Base-by-base conservation (phyloP, 768 basidiomycete genomes). In the Collybia nuda region DNA sequence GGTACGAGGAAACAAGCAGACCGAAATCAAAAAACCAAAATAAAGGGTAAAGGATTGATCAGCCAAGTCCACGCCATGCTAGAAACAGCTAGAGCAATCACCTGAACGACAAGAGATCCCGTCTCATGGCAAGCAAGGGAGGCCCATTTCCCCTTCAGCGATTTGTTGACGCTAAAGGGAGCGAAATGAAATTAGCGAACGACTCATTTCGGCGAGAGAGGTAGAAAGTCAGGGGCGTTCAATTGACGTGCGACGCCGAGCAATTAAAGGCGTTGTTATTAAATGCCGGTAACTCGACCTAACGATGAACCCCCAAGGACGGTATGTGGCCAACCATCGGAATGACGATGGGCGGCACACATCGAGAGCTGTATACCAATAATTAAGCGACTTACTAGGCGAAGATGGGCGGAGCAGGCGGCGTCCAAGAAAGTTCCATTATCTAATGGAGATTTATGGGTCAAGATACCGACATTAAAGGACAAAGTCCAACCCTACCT, bases 101-200 rank as follows among this genome's bases (percentile, higher is more conserved):
- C 90, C 79, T 91, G 90, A 42, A 92, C 90, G 41, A 93, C 90
- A 21, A 93, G 78, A 17, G 90, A 93, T 6, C 91, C 91, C 0
- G 91, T 93, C 69, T 93, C 91, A 60, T 93, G 91, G 61, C 91
- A 93, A 9, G 91, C 91, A 39, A 93, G 78, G 8, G 89, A 80
- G 0, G 91, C 90, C 91, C 91, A 93, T 62, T 91, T 90, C 17
- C 91, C 90, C 58, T 88, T 88, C 55, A 93, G 71, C 0, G 91
- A 89, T 57, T 86, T 89, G 68, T 93, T 93, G 57, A 93, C 90
- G 53, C 90, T 93, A 57, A 0, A 47, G 5, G 49, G 47, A 45
- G 52, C 12, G 19, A 15, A 23, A 26, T 36, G 17, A 44, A 15
- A 54, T 40, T 42, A 48, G 49, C 7, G 54, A 32, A 14, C 2